Percentiles rank a stretch among this genome's conserved stretches.
Conservation (phyloP, 305 asterid species). For the Fraxinus xanthoxyloides region DNA sequence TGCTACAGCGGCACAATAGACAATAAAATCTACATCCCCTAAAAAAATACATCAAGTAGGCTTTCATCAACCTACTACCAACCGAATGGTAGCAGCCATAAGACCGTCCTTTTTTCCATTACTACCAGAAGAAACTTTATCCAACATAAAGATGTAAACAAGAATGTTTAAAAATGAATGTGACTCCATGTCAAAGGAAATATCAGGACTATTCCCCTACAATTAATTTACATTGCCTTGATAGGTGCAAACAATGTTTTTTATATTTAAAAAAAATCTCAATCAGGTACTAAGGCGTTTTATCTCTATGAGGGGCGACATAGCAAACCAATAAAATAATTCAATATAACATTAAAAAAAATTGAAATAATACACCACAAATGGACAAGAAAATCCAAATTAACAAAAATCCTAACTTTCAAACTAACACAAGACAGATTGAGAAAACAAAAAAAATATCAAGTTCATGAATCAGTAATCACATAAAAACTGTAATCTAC, state of each 20-base stretch:
- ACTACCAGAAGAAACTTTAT: slow-evolving; percentile 45
- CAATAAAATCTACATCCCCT: slow-evolving; percentile 24
- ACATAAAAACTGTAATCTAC: background rate
- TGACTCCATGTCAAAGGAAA: background rate
- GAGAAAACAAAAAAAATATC: background rate
- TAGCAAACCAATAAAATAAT: background rate
- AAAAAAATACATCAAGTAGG: slow-evolving; percentile 40
- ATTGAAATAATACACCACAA: background rate
- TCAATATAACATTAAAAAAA: background rate
- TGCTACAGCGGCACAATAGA: background rate
- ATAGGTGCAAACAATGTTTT: background rate
- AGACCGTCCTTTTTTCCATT: slow-evolving; percentile 81
- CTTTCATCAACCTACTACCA: slow-evolving; percentile 77
- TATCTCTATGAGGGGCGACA: background rate
- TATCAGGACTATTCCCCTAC: background rate
- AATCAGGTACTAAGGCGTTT: background rate
- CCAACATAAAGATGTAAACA: slow-evolving; percentile 7
- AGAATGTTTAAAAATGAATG: background rate
- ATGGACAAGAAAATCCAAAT: background rate
- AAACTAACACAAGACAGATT: background rate
- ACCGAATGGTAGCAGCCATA: slow-evolving; percentile 68
- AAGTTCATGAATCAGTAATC: background rate
- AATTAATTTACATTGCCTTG: background rate
- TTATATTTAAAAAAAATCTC: background rate
- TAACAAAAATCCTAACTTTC: background rate